Percentiles rank a stretch among this genome's conserved stretches.
phyloP scores from a whole-genome alignment of 2,329 filamentous ascomycete species.

The Akanthomyces muscarius region DNA sequence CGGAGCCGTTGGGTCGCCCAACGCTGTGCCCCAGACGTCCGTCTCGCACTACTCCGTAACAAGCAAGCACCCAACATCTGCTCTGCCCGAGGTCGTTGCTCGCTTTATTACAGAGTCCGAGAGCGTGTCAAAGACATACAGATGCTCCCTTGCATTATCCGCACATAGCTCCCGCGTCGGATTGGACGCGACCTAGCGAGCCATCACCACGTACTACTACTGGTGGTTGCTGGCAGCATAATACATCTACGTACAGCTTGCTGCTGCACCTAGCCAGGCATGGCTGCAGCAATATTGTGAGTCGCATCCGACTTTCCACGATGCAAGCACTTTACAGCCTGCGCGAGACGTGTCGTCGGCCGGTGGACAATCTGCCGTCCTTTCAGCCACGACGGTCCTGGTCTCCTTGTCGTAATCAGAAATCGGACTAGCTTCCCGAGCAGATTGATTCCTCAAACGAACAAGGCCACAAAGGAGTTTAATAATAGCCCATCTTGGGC shows the following conservation, averaged over 20 bases:
- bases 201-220: no score
- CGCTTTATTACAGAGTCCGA: neutral
- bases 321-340: neutral
- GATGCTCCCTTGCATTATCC: slow-evolving; percentile 4
- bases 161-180: neutral
- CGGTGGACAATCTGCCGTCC: neutral
- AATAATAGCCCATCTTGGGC: neutral
- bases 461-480: neutral
- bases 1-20: neutral
- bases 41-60: neutral
- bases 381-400: neutral
- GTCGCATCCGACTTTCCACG: neutral
- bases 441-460: neutral
- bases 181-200: neutral
- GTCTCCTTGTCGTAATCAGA: neutral
- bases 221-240: no score
- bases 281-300: neutral
- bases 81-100: neutral
- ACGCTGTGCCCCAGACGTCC: neutral
- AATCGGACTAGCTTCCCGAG: neutral
- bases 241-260: no score
- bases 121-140: slow-evolving; percentile 1
- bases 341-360: neutral
- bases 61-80: no score
- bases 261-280: neutral